Percentiles rank a stretch among this genome's conserved stretches.
Conservation (phyloP, 1,284 basidiomycete genomes). For the Microbotryum violaceum region DNA sequence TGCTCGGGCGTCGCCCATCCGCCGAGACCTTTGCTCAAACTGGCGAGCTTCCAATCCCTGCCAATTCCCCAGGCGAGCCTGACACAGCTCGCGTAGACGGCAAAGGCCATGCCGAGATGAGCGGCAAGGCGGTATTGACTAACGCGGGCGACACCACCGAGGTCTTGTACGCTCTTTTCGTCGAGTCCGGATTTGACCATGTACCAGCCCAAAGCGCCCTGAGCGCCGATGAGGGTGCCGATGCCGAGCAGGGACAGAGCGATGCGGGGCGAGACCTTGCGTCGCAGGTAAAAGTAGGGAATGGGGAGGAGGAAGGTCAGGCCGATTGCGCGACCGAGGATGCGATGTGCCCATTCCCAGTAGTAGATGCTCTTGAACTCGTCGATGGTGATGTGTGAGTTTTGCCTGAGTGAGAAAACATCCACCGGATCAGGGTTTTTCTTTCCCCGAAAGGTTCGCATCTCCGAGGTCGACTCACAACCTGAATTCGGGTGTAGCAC, state of each 20-base stretch:
- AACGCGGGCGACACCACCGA: conserved; percentile 84
- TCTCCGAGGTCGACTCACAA: conserved; percentile 53
- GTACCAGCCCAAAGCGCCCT: conserved; percentile 95
- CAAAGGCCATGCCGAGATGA: conserved; percentile 82
- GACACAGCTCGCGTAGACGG: conserved; percentile 87
- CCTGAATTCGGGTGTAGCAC: conserved; percentile 87
- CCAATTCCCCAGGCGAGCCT: conserved; percentile 68
- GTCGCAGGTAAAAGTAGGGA: conserved; percentile 66
- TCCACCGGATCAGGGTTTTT: not conserved
- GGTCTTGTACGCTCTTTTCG: conserved; percentile 51
- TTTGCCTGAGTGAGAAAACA: conserved; percentile 53
- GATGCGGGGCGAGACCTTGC: conserved; percentile 42
- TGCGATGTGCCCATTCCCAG: conserved; percentile 97
- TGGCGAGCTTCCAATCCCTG: conserved; percentile 70
- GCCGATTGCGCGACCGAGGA: conserved; percentile 87
- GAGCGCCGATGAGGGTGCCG: conserved; percentile 37
- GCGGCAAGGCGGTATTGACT: conserved; percentile 94
- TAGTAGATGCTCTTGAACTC: conserved; percentile 97
- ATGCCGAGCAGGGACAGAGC: conserved; percentile 32
- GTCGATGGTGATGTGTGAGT: conserved; percentile 72
- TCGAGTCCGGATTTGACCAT: conserved; percentile 98
- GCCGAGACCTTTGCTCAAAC: conserved; percentile 36
- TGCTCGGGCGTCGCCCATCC: conserved; percentile 34
- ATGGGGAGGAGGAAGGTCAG: conserved; percentile 52
- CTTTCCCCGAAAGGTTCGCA: no score